A percentile compares a stretch with the other conserved stretches of the same genome.
Conservation (phyloP, 345 rosid species). For the Viola odorata region DNA sequence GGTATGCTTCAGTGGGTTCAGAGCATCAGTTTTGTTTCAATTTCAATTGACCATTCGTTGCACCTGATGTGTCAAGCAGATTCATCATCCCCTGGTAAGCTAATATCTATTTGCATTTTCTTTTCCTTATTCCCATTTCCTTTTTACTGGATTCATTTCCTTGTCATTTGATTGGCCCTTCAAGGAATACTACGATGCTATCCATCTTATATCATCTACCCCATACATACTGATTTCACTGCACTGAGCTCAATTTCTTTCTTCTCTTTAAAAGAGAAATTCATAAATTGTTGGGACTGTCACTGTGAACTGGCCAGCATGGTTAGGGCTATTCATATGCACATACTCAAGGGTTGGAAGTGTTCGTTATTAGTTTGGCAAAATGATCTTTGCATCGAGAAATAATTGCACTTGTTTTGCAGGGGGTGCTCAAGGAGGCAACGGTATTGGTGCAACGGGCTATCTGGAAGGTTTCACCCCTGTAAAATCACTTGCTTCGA, state of each 20-base stretch:
- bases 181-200: too few relatives aligned
- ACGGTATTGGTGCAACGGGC: slow-evolving; percentile 38
- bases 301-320: too few relatives aligned
- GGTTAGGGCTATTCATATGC: too few relatives aligned
- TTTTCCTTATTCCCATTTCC: slow-evolving; percentile 1
- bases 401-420: slow-evolving; percentile 13
- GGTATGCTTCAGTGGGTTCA: slow-evolving; percentile 97
- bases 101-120: background rate
- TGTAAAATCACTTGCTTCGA: slow-evolving; percentile 82
- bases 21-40: slow-evolving; percentile 83
- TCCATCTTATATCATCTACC: too few relatives aligned
- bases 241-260: too few relatives aligned
- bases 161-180: background rate
- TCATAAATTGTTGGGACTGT: too few relatives aligned
- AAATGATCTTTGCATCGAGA: background rate
- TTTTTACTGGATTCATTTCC: background rate
- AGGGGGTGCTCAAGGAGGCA: slow-evolving; percentile 64
- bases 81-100: slow-evolving; percentile 65
- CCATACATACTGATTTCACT: too few relatives aligned
- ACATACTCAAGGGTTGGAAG: too few relatives aligned
- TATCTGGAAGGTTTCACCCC: slow-evolving; percentile 91
- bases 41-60: slow-evolving; percentile 81
- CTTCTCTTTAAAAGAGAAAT: too few relatives aligned
- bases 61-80: slow-evolving; percentile 77
- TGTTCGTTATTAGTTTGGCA: too few relatives aligned